Conservation (phyloP, 2,329 filamentous ascomycete species). For the Diaporthe sp. region DNA sequence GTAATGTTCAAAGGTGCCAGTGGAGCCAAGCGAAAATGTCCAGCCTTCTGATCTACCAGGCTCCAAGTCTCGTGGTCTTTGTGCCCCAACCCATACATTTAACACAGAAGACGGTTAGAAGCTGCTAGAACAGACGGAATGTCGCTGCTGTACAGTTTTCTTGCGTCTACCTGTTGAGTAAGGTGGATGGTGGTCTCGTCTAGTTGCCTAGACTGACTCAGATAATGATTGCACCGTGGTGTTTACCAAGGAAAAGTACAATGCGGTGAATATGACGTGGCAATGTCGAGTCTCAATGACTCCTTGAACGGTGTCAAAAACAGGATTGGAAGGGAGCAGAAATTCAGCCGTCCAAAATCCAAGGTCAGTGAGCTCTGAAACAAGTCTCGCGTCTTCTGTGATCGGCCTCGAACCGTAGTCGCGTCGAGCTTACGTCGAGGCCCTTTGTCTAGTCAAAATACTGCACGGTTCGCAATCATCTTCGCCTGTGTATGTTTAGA, state of each 20-base stretch:
- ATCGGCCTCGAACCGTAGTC: background rate
- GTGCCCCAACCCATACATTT: background rate
- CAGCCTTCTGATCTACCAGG: background rate
- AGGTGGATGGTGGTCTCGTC: background rate
- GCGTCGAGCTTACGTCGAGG: background rate
- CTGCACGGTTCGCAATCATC: background rate
- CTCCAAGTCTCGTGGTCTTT: background rate
- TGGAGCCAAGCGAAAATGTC: background rate
- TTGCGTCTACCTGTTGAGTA: background rate
- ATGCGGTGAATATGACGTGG: too few species aligned
- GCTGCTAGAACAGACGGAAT: background rate
- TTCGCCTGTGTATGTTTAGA: background rate
- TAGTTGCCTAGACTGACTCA: background rate
- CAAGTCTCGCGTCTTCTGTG: background rate
- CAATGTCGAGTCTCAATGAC: background rate
- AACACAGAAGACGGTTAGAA: background rate
- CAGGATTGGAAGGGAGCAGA: background rate
- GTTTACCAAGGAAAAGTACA: background rate
- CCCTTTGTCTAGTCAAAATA: background rate
- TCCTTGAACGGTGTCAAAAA: background rate
- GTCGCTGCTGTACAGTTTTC: background rate
- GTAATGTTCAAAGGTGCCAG: background rate
- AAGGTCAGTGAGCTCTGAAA: background rate
- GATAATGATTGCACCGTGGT: background rate
- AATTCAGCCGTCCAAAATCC: background rate